phyloP scores from a whole-genome alignment of 2,329 filamentous ascomycete species.

The Cladosporium oxysporum region DNA sequence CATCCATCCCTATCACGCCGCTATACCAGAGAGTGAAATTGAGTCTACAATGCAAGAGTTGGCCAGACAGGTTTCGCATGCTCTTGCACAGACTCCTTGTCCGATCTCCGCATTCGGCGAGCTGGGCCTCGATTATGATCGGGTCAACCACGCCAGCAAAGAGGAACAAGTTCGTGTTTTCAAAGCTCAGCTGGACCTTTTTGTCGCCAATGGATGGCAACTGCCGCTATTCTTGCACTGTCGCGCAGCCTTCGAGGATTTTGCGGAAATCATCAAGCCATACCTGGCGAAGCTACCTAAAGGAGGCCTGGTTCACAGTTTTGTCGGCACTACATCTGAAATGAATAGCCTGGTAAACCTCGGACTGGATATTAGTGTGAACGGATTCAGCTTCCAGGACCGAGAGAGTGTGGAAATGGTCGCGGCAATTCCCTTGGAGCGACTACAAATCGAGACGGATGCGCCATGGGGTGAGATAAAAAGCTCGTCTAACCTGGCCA shows the following conservation, averaged over 20 bases:
- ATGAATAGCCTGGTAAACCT: conserved; percentile 43
- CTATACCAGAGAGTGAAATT: conserved; percentile 42
- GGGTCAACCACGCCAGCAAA: conserved; percentile 46
- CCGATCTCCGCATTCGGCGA: conserved; percentile 52
- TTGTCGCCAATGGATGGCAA: conserved; percentile 35
- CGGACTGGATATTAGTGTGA: conserved; percentile 51
- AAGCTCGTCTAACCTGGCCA: conserved; percentile 40
- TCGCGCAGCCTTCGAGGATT: conserved; percentile 47
- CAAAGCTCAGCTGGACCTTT: conserved; percentile 45
- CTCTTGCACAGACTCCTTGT: conserved; percentile 24
- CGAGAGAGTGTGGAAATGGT: conserved; percentile 47
- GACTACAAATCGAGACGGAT: conserved; percentile 52
- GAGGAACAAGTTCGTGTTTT: conserved; percentile 46
- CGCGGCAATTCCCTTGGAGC: conserved; percentile 42
- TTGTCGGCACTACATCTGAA: conserved; percentile 43
- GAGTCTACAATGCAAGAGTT: conserved; percentile 33
- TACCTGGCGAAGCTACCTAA: conserved; percentile 43
- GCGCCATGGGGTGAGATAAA: conserved; percentile 52
- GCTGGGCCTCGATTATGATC: conserved; percentile 54
- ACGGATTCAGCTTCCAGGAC: conserved; percentile 51
- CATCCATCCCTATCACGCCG: conserved; percentile 54
- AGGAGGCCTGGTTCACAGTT: conserved; percentile 44
- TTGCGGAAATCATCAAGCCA: conserved; percentile 44
- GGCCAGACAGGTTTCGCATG: conserved; percentile 27
- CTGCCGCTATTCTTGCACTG: conserved; percentile 48